phyloP scores from a whole-genome alignment of 345 rosid genomes.

The Syzygium aromaticum region DNA sequence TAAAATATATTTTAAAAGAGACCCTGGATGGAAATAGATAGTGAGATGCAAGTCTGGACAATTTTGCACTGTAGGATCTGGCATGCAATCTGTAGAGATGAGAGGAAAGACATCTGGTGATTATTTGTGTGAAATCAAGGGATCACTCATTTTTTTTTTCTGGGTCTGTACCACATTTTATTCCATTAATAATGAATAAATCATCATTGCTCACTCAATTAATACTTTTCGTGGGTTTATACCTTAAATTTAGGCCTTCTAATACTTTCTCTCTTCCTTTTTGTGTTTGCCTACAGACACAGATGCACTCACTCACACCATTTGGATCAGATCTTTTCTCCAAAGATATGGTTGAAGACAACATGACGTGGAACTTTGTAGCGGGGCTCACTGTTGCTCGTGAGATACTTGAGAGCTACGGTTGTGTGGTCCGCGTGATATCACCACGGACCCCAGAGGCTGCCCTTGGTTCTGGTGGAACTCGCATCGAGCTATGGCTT shows the following conservation, averaged over 20 bases:
- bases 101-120: neutral
- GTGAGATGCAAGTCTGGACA: neutral
- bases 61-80: neutral
- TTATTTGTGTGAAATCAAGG: neutral
- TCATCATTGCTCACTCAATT: neutral
- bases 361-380: constrained; percentile 97
- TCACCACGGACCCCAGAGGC: constrained; percentile 63
- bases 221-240: neutral
- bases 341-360: constrained; percentile 80
- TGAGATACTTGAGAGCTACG: constrained; percentile 83
- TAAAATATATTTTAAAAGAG: neutral
- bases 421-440: constrained; percentile 74
- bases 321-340: constrained; percentile 69
- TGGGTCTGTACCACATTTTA: neutral
- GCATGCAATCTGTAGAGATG: neutral
- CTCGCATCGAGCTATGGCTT: constrained; percentile 81
- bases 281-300: constrained; percentile 52
- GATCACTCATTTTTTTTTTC: neutral
- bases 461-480: constrained; percentile 78
- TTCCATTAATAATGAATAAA: neutral
- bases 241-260: neutral
- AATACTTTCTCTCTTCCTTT: neutral
- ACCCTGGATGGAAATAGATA: neutral
- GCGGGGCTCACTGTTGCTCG: constrained; percentile 88
- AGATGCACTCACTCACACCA: constrained; percentile 76